phyloP scores from a whole-genome alignment of 495 filamentous ascomycete genomes.

The Cercophora newfieldiana region DNA sequence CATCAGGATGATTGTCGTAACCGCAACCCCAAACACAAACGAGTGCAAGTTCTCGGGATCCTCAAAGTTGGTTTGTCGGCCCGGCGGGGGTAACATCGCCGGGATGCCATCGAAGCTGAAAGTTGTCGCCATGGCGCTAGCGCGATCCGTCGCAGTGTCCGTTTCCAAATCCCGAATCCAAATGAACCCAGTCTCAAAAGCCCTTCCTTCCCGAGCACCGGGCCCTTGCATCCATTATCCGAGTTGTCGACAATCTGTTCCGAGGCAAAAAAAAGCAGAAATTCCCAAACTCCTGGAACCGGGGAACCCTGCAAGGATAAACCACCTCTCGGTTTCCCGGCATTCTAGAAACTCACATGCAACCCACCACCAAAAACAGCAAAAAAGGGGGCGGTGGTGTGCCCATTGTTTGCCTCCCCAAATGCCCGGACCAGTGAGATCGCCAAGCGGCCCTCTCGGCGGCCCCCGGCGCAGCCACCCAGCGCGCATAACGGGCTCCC shows the following conservation, averaged over 20 bases:
- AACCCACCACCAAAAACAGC: neutral
- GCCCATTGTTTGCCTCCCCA: neutral
- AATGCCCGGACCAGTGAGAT: slow-evolving; percentile 2
- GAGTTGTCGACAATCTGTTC: neutral
- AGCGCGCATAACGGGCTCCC: slow-evolving; percentile 20
- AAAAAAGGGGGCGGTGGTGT: slow-evolving; percentile 5
- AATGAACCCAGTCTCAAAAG: neutral
- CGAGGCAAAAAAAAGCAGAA: neutral
- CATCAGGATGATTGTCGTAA: slow-evolving; percentile 25
- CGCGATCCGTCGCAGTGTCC: too few species aligned
- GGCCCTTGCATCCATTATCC: neutral
- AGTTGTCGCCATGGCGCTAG: slow-evolving; percentile 1
- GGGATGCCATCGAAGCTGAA: slow-evolving; percentile 19
- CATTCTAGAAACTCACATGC: slow-evolving; percentile 5
- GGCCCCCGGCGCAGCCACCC: slow-evolving; percentile 17
- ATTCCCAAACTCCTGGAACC: neutral
- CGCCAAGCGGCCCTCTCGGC: slow-evolving; percentile 2
- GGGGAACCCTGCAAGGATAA: neutral
- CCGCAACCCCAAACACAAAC: slow-evolving; percentile 20
- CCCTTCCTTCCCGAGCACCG: neutral
- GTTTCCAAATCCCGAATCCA: neutral
- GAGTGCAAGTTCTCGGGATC: slow-evolving; percentile 25
- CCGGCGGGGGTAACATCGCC: slow-evolving; percentile 30
- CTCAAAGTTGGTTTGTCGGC: slow-evolving; percentile 23
- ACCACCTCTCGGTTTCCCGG: neutral